Percentiles rank a stretch among this genome's conserved stretches.
phyloP scores from a whole-genome alignment of 2,329 filamentous ascomycete species.

The Pezicula carpinea region DNA sequence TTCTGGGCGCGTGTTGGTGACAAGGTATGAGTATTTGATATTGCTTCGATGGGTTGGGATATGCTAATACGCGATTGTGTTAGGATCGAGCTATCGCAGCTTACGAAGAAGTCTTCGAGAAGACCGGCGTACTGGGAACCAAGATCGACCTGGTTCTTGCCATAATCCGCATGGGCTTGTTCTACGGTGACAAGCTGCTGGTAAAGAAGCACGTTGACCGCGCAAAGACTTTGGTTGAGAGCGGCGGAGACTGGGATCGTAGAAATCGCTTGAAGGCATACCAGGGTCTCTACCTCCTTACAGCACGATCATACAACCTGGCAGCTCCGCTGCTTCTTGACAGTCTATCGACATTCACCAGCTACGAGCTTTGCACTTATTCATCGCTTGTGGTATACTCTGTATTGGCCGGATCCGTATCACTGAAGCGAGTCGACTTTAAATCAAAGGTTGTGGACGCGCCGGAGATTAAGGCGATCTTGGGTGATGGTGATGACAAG shows the following conservation, averaged over 20 bases:
- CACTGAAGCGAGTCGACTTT: conserved; percentile 95
- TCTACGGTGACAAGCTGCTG: conserved; percentile 88
- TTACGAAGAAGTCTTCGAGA: conserved; percentile 91
- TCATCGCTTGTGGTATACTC: conserved; percentile 92
- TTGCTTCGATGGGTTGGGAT: background rate
- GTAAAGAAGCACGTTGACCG: conserved; percentile 94
- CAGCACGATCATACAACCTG: conserved; percentile 82
- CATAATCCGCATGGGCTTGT: conserved; percentile 91
- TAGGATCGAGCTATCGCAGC: conserved; percentile 94
- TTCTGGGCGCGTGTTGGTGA: conserved; percentile 95
- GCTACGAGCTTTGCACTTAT: conserved; percentile 97
- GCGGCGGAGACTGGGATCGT: conserved; percentile 96
- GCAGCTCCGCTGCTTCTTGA: conserved; percentile 92
- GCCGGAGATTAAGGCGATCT: conserved; percentile 94
- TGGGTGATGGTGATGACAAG: conserved; percentile 86
- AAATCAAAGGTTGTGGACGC: conserved; percentile 98
- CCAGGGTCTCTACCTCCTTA: conserved; percentile 89
- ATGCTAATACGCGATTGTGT: conserved; percentile 17
- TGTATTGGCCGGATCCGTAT: conserved; percentile 88
- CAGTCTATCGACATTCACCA: conserved; percentile 96
- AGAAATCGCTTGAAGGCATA: conserved; percentile 98
- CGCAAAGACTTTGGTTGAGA: conserved; percentile 84
- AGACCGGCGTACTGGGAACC: conserved; percentile 92
- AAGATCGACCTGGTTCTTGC: conserved; percentile 97
- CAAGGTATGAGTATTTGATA: conserved; percentile 60